phyloP scores from a whole-genome alignment of 805 yeast genomes.

The Teunomyces atbi region DNA sequence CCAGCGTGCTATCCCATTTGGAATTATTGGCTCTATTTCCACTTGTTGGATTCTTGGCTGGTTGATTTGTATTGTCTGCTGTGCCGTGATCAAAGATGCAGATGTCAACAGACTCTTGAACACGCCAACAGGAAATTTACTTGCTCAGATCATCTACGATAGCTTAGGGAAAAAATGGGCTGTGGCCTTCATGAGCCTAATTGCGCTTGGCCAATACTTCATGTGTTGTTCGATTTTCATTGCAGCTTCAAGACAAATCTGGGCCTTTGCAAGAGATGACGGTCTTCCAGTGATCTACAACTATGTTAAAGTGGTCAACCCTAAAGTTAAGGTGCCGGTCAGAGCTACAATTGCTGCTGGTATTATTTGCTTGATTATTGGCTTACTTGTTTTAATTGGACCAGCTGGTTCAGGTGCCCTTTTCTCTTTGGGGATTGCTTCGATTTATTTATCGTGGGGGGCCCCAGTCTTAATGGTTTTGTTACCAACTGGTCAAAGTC shows the following conservation, averaged over 20 bases:
- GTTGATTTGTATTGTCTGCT: slow-evolving; percentile 50
- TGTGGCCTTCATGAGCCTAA: slow-evolving; percentile 56
- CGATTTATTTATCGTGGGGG: slow-evolving; percentile 63
- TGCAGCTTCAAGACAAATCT: slow-evolving; percentile 67
- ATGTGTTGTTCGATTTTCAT: slow-evolving; percentile 65
- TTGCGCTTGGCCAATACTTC: slow-evolving; percentile 59
- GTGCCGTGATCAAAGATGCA: slow-evolving; percentile 53
- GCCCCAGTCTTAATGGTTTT: slow-evolving; percentile 53
- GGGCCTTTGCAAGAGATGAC: slow-evolving; percentile 77
- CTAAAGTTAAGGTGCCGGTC: slow-evolving; percentile 58
- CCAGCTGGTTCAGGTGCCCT: slow-evolving; percentile 63
- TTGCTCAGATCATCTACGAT: slow-evolving; percentile 64
- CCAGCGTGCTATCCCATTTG: slow-evolving; percentile 60
- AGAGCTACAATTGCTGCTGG: slow-evolving; percentile 61
- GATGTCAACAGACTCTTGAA: slow-evolving; percentile 40
- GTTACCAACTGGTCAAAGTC: slow-evolving; percentile 46
- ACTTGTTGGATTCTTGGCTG: slow-evolving; percentile 61
- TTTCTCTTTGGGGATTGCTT: slow-evolving; percentile 61
- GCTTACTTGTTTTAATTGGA: slow-evolving; percentile 54
- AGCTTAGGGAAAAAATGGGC: slow-evolving; percentile 67
- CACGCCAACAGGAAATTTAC: slow-evolving; percentile 54
- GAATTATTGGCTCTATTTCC: slow-evolving; percentile 58
- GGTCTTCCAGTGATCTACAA: slow-evolving; percentile 61
- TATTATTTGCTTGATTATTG: slow-evolving; percentile 47
- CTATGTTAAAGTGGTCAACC: slow-evolving; percentile 56